Percentiles rank a stretch among this genome's conserved stretches.
Evolutionary conservation across 2,329 filamentous ascomycete species (phyloP).

Genomic region (Alternaria viburni): DNA sequence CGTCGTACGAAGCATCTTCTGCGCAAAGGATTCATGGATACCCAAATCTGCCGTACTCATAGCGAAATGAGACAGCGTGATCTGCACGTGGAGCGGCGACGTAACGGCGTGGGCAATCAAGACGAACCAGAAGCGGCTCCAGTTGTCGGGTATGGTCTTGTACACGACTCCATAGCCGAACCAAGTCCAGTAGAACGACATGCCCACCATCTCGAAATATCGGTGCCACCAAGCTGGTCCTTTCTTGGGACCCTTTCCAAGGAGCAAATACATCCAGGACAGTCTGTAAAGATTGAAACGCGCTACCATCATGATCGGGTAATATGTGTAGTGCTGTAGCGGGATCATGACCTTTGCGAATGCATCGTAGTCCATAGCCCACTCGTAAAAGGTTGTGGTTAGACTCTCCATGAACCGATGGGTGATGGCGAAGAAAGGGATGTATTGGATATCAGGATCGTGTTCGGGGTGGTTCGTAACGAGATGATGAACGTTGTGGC

Average conservation of each 20-base stretch:
- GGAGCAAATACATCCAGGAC: conserved; percentile 69
- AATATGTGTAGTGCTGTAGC: conserved; percentile 72
- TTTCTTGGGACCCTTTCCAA: conserved; percentile 60
- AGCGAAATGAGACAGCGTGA: conserved; percentile 74
- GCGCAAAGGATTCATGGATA: conserved; percentile 69
- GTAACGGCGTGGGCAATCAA: conserved; percentile 69
- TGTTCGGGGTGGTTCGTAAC: conserved; percentile 95
- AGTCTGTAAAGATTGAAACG: conserved; percentile 76
- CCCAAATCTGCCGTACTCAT: conserved; percentile 72
- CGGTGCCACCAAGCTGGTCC: conserved; percentile 72
- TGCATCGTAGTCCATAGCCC: conserved; percentile 68
- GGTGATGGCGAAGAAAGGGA: conserved; percentile 72
- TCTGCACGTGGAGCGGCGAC: conserved; percentile 73
- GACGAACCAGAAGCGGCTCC: conserved; percentile 65
- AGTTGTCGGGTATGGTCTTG: conserved; percentile 64
- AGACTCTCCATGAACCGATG: conserved; percentile 70
- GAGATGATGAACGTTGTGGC: conserved; percentile 95
- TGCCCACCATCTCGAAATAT: conserved; percentile 68
- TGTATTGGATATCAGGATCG: conserved; percentile 87
- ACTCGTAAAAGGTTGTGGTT: conserved; percentile 70
- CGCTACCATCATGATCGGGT: conserved; percentile 69
- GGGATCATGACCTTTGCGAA: conserved; percentile 65
- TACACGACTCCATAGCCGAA: conserved; percentile 72
- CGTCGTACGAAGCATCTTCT: conserved; percentile 73
- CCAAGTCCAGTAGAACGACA: conserved; percentile 70